Evolutionary conservation across 2,329 filamentous ascomycete genomes (phyloP), one percentile per base, ranked within the genome.

Genomic region (Cercospora sp.): DNA sequence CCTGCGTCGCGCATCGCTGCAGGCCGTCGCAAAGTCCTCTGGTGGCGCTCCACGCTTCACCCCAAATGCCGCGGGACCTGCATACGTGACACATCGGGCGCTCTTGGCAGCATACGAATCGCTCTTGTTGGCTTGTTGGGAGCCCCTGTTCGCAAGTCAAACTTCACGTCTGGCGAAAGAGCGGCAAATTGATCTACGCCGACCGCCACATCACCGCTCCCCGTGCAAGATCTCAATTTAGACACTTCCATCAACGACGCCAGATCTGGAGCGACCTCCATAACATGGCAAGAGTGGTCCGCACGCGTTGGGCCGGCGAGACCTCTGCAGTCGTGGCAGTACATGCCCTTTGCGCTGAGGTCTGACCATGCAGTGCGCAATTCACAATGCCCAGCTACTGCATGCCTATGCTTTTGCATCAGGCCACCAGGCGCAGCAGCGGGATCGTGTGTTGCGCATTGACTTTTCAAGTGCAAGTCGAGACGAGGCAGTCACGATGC

Each of bases 41-140:
- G 24, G 53, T 57, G 53, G 53, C 53, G 28, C 53, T 26, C 53
- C 53, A 28, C 21, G 53, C 26, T 21, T 53, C 49, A 28, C 49
- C 49, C 13, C 21, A 40, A 30, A 12, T 28, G 53, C 53, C 24
- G 53, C 28, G 53, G 53, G 53, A 58, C 53, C 53, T 58, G 53
- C 53, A 58, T 58, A 34, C 53, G n/a, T 58, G 53, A 58, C 53
- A 58, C 53, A 58, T 30, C n/a, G 53, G 53, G 26, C 53, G 53
- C 16, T 30, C 53, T 58, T 58, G 53, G 53, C 53, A 18, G 26
- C 30, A 34, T 18, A 58, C 53, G 26, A 58, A 58, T 18, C n/a
- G 53, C 53, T 34, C 16, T 43, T 8, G 37, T 43, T 16, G 13
- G 53, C n/a, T 34, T 58, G 53, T 51, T 26, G 45, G 45, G 45